Percentiles rank a stretch among this genome's conserved stretches.
Conservation (phyloP, 805 yeast genomes). For the Pichia manshurica region DNA sequence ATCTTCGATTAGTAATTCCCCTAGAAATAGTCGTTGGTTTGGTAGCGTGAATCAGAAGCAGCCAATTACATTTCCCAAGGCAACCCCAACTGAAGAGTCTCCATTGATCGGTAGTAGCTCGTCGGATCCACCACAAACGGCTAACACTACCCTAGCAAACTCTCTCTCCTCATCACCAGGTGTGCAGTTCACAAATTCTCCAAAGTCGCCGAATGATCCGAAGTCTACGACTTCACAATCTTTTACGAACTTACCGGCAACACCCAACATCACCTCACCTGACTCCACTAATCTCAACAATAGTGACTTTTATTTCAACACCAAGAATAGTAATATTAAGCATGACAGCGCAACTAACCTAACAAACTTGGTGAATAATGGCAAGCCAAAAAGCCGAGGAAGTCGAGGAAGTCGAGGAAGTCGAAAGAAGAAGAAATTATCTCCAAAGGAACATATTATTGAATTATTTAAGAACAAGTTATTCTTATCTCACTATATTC, state of each 20-base stretch:
- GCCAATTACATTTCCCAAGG: neutral
- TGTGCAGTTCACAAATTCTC: neutral
- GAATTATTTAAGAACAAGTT: slow-evolving; percentile 27
- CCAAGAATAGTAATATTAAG: slow-evolving; percentile 3
- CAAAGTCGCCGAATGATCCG: neutral
- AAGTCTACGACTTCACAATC: neutral
- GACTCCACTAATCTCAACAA: neutral
- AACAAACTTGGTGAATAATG: slow-evolving; percentile 5
- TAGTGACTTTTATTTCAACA: neutral
- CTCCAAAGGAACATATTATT: slow-evolving; percentile 22
- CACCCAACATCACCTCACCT: neutral
- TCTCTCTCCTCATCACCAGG: slow-evolving; percentile 3
- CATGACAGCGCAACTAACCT: neutral
- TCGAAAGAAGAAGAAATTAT: slow-evolving; percentile 10
- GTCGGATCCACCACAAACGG: neutral
- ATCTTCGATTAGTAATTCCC: slow-evolving; percentile 25
- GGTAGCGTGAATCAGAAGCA: slow-evolving; percentile 10
- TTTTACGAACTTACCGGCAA: neutral
- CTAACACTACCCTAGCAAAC: neutral
- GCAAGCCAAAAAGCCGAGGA: slow-evolving; percentile 9
- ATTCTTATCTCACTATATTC: slow-evolving; percentile 47
- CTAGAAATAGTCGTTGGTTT: slow-evolving; percentile 16
- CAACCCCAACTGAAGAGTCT: slow-evolving; percentile 5
- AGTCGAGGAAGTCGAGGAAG: too few relatives aligned
- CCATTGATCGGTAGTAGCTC: neutral